These are phyloP conservation scores for Solanum hybrid DNA, from an alignment of 305 asterid genomes.

Conservation along the genomic window DNA sequence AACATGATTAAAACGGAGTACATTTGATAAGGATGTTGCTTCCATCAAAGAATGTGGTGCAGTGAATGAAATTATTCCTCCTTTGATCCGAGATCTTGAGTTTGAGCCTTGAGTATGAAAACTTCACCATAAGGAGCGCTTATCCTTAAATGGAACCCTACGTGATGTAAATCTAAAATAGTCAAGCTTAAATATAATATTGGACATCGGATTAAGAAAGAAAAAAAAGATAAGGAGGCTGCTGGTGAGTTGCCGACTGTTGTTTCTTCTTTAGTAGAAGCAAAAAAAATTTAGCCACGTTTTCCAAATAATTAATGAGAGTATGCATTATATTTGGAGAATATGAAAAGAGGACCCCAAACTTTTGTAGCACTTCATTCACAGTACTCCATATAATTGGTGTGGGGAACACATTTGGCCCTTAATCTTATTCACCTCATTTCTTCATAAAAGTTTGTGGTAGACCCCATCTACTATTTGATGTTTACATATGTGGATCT, in stretches of 20 bases:
- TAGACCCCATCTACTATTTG: neutral
- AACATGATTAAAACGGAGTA: neutral
- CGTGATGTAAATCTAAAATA: too few species aligned
- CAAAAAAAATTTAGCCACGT: conserved; percentile 8
- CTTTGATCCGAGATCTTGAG: accelerated
- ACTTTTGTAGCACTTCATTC: neutral
- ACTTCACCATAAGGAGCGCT: too few species aligned
- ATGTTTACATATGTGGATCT: neutral
- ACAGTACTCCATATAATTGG: too few species aligned
- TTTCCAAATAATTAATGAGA: neutral
- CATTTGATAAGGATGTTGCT: too few species aligned
- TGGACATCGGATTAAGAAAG: accelerated
- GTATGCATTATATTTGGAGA: neutral
- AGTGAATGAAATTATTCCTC: neutral
- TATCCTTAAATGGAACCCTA: too few species aligned
- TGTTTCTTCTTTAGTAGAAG: conserved; percentile 2
- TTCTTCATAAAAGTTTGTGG: neutral
- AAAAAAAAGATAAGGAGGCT: neutral
- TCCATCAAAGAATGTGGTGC: neutral
- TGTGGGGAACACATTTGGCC: too few species aligned
- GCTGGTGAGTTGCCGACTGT: neutral
- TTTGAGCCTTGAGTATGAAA: too few species aligned
- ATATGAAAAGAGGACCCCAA: neutral
- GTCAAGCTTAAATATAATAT: too few species aligned
- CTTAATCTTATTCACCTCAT: neutral